Base-by-base conservation (phyloP, 345 rosid genomes). In the Rhizophora apiculata region DNA sequence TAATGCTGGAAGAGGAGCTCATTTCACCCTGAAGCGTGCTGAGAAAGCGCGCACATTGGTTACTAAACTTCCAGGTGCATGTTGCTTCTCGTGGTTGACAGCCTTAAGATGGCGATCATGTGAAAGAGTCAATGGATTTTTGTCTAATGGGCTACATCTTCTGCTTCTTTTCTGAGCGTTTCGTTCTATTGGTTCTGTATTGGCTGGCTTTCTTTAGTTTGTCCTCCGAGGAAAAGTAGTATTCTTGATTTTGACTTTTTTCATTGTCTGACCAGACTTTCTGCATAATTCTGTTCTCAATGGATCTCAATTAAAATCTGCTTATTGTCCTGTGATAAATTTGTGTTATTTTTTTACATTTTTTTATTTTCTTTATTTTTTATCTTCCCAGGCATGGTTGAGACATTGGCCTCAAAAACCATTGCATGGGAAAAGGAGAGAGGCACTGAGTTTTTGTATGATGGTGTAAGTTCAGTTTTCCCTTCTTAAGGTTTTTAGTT, bases 1-100 rank as follows among this genome's bases (percentile, higher is more conserved):
- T 72, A 92, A 90, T 78, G 98, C 99, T 67, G 98, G 98, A 67
- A 86, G 82, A 85, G 99, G 99, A 59, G 91, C 98, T 79, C 99
- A 96, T 82, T 94, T 96, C 72, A 88, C 82, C 46, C 93, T 92
- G 63, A 96, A 93, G 72, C 98, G 97, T 72, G 99, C 99, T 63
- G 99, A 92, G 80, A 96, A 90, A 83, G 99, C 99, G 68, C 99
- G 99, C 74, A 68, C 88, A 26, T 81, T 96, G 75, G 97, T 90
- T 68, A 89, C 80, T 75, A 96, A 96, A 76, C 89, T 96, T 70
- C 97, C 97, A 82, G 99, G 99, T 87, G 80, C 6, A 39, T 22
- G 34, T 29, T 43, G 5, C 52, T 51, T 73, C 29, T 34, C 6
- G 6, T 59, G 34, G 37, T 75, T 49, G 39, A 20, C 20, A 57